phyloP scores from a whole-genome alignment of 768 basidiomycete species.

The Naganishia friedmannii region DNA sequence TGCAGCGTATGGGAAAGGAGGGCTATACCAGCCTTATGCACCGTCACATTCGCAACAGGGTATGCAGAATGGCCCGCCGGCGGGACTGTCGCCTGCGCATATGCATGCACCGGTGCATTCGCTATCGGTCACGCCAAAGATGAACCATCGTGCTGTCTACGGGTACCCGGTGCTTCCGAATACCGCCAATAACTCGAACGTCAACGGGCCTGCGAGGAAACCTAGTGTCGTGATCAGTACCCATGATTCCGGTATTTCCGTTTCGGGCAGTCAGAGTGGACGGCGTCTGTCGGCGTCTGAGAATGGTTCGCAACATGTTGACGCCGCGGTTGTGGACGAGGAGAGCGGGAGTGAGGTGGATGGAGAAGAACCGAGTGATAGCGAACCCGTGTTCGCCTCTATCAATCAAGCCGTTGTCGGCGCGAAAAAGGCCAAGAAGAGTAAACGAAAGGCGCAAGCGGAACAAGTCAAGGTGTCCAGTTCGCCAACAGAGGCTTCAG shows the following conservation, averaged over 20 bases:
- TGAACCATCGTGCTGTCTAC: slow-evolving; percentile 1
- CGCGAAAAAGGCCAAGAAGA: slow-evolving; percentile 14
- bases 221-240: neutral
- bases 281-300: neutral
- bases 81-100: slow-evolving; percentile 6
- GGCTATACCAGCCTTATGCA: neutral
- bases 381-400: slow-evolving; percentile 13
- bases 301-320: neutral
- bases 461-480: neutral
- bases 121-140: slow-evolving; percentile 9
- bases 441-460: neutral
- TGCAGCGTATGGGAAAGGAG: neutral
- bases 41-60: neutral
- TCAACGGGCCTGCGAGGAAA: neutral
- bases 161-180: slow-evolving; percentile 11
- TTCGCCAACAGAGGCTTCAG: neutral
- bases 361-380: neutral
- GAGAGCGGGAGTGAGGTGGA: neutral
- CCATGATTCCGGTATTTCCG: slow-evolving; percentile 16
- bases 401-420: slow-evolving; percentile 13
- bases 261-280: neutral
- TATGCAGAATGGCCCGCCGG: neutral
- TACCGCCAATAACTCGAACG: neutral
- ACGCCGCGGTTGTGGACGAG: neutral
- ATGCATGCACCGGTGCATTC: slow-evolving; percentile 12